These are phyloP conservation scores for Pythium plurisporium DNA, from an alignment of 352 stramenopile genomes.

Conservation along the genomic window DNA sequence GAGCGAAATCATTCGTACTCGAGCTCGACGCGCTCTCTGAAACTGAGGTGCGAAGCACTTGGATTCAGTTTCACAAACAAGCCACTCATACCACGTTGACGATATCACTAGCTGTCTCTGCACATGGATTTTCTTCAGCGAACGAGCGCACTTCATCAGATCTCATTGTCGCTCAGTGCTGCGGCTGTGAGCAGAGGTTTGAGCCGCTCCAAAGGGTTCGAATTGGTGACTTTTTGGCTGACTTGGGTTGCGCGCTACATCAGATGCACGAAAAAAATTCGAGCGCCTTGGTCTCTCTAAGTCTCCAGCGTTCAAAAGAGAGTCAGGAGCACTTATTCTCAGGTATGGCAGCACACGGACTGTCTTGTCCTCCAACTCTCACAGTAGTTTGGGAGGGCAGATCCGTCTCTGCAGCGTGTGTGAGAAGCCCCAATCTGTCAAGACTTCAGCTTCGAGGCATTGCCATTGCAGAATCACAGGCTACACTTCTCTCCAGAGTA, in stretches of 20 bases:
- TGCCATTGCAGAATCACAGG: background rate
- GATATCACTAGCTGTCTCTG: constrained; percentile 29
- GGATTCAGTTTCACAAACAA: background rate
- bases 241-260: background rate
- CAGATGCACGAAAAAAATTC: constrained; percentile 62
- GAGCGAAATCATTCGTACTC: constrained; percentile 23
- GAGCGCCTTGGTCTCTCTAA: constrained; percentile 47
- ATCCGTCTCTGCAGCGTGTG: constrained; percentile 1
- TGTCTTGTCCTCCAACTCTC: no score
- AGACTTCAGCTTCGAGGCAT: constrained; percentile 17
- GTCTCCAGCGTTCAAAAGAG: constrained; percentile 35
- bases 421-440: constrained; percentile 8
- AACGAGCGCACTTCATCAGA: constrained; percentile 26
- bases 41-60: constrained; percentile 37
- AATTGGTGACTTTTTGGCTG: no score
- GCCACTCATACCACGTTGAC: background rate
- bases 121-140: constrained; percentile 52
- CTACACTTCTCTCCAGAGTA: constrained; percentile 12
- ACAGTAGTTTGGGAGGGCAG: background rate
- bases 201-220: no score
- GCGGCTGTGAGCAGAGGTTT: constrained; percentile 46
- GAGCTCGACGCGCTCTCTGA: constrained; percentile 48
- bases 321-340: constrained; percentile 27
- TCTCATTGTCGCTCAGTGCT: constrained; percentile 47
- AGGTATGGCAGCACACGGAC: constrained; percentile 30